A percentile compares a stretch with the other conserved stretches of the same genome.
phyloP scores from a whole-genome alignment of 2,329 filamentous ascomycete genomes.

The Fusarium heterosporum region DNA sequence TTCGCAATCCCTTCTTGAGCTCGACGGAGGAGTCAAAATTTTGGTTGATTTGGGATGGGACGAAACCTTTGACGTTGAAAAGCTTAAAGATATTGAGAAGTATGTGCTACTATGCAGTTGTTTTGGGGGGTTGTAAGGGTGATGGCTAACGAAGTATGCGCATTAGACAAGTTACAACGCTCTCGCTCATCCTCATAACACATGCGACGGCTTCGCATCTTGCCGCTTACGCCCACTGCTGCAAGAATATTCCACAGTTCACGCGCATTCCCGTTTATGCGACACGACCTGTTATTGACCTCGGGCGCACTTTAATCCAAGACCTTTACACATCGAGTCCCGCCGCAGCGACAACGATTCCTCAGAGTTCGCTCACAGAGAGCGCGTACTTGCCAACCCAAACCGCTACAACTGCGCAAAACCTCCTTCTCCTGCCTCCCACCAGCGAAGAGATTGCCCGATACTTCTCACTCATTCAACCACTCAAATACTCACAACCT shows the following conservation, averaged over 20 bases:
- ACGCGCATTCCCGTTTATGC: conserved; percentile 94
- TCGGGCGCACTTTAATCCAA: conserved; percentile 89
- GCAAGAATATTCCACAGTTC: conserved; percentile 94
- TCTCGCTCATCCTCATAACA: conserved; percentile 93
- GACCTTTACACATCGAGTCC: conserved; percentile 93
- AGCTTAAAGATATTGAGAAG: conserved; percentile 91
- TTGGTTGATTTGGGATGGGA: conserved; percentile 97
- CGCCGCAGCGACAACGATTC: conserved; percentile 86
- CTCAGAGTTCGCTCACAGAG: conserved; percentile 77
- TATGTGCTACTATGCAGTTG: conserved; percentile 56
- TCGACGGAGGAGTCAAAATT: conserved; percentile 96
- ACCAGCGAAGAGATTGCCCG: conserved; percentile 88
- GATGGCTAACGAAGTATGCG: conserved; percentile 37
- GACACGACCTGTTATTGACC: conserved; percentile 90
- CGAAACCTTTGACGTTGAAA: conserved; percentile 83
- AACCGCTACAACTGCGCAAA: conserved; percentile 60
- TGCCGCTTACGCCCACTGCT: conserved; percentile 94
- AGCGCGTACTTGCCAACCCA: conserved; percentile 66
- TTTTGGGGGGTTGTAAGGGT: not conserved
- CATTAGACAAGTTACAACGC: conserved; percentile 83
- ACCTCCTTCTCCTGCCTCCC: conserved; percentile 75
- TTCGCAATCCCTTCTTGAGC: conserved; percentile 94
- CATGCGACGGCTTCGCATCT: conserved; percentile 93
- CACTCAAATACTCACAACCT: conserved; percentile 96
- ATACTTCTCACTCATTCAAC: conserved; percentile 91